These are phyloP conservation scores for Syzygium aromaticum DNA, from an alignment of 345 rosid species.

Conservation along the genomic window DNA sequence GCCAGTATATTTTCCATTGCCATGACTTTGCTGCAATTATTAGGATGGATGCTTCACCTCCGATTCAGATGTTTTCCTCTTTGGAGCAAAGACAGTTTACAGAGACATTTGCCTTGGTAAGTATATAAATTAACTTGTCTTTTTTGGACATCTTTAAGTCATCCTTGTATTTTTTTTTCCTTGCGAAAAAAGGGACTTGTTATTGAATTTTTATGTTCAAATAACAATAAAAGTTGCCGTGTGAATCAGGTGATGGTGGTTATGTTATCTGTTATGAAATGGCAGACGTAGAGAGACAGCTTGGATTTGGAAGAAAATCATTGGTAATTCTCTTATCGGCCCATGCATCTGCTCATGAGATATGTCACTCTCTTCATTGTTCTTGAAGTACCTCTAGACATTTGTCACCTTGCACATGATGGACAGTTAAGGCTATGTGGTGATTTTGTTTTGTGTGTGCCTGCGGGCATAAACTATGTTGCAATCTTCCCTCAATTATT, in stretches of 20 bases:
- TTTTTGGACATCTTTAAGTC: neutral
- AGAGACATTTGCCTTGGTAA: slow-evolving; percentile 84
- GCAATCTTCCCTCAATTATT: neutral
- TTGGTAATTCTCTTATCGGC: slow-evolving; percentile 40
- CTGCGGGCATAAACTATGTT: neutral
- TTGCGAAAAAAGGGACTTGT: neutral
- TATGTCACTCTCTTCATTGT: neutral
- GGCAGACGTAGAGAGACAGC: slow-evolving; percentile 70
- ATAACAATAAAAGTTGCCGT: slow-evolving; percentile 1
- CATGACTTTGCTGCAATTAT: slow-evolving; percentile 4
- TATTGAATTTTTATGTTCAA: neutral
- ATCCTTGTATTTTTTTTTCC: neutral
- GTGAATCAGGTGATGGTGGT: slow-evolving; percentile 74
- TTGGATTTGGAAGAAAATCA: slow-evolving; percentile 88
- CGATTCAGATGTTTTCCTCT: slow-evolving; percentile 91
- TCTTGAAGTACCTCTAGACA: neutral
- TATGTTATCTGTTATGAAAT: slow-evolving; percentile 84
- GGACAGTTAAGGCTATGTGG: neutral
- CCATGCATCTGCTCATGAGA: slow-evolving; percentile 8
- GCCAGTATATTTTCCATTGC: neutral
- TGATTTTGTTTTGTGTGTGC: neutral
- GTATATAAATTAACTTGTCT: slow-evolving; percentile 3
- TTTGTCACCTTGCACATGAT: neutral
- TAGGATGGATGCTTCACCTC: slow-evolving; percentile 94
- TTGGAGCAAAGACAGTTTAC: slow-evolving; percentile 90